phyloP scores from a whole-genome alignment of 2,329 filamentous ascomycete genomes.

The Exophiala mesophila region DNA sequence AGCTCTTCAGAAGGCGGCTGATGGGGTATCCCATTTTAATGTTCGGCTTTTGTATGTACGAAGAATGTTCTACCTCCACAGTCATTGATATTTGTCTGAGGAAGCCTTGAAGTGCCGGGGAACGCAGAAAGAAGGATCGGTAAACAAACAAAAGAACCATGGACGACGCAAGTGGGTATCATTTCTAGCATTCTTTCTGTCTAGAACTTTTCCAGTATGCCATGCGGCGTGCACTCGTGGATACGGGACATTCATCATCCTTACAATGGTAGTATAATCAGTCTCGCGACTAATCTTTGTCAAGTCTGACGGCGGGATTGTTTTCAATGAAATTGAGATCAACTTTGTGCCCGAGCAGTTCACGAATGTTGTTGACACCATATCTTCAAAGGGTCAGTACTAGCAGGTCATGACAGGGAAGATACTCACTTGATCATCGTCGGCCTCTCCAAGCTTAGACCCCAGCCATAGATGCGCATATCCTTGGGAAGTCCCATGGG shows the following conservation, averaged over 20 bases:
- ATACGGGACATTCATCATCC: constrained; percentile 23
- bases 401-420: not conserved
- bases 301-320: constrained; percentile 84
- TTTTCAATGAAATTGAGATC: constrained; percentile 87
- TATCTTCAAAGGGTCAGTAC: constrained; percentile 40
- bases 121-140: constrained; percentile 5
- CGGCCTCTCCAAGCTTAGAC: constrained; percentile 82
- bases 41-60: constrained; percentile 33
- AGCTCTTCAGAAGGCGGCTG: constrained; percentile 59
- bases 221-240: not conserved
- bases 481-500: constrained; percentile 89
- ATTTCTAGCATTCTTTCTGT: constrained; percentile 20
- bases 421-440: constrained; percentile 88
- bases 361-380: constrained; percentile 81
- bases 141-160: no score
- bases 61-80: constrained; percentile 39
- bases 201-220: constrained; percentile 14
- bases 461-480: constrained; percentile 91
- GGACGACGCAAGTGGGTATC: constrained; percentile 17
- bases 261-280: constrained; percentile 11
- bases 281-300: constrained; percentile 60
- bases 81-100: constrained; percentile 38
- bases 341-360: constrained; percentile 90
- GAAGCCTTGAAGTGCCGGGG: constrained; percentile 43
- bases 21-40: constrained; percentile 29